Percentiles rank a stretch among this genome's conserved stretches.
Evolutionary conservation across 2,329 filamentous ascomycete genomes (phyloP).

Genomic region (Paecilomyces dactylethromorphus): DNA sequence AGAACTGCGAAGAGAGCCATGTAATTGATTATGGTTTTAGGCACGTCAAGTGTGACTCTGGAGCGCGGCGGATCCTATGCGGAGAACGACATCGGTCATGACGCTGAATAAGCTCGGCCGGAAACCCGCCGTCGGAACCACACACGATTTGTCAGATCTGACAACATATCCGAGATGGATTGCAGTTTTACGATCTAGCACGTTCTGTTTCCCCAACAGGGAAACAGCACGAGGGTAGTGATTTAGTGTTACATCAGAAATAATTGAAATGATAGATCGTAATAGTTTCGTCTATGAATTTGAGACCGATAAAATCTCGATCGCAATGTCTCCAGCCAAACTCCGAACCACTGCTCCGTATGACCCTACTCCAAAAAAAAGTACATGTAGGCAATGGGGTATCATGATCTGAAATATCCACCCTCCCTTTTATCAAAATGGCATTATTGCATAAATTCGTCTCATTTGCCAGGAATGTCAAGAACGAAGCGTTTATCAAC

Average conservation of each 20-base stretch:
- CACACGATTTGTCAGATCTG: not conserved
- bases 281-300: not conserved
- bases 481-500: constrained; percentile 72
- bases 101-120: not conserved
- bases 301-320: not conserved
- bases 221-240: not conserved
- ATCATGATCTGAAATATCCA: not conserved
- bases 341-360: not conserved
- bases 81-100: not conserved
- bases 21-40: not conserved
- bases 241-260: not conserved
- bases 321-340: not conserved
- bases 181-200: not conserved
- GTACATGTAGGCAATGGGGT: not conserved
- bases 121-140: not conserved
- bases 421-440: not conserved
- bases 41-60: not conserved
- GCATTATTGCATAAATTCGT: not conserved
- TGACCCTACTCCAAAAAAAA: constrained; percentile 1
- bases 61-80: not conserved
- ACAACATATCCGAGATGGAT: not conserved
- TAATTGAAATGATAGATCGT: not conserved
- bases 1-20: not conserved
- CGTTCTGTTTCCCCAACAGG: not conserved
- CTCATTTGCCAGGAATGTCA: constrained; percentile 55